A percentile compares a stretch with the other conserved stretches of the same genome.
Evolutionary conservation across 768 basidiomycete species (phyloP).

Genomic region (Sarcomyxa edulis): DNA sequence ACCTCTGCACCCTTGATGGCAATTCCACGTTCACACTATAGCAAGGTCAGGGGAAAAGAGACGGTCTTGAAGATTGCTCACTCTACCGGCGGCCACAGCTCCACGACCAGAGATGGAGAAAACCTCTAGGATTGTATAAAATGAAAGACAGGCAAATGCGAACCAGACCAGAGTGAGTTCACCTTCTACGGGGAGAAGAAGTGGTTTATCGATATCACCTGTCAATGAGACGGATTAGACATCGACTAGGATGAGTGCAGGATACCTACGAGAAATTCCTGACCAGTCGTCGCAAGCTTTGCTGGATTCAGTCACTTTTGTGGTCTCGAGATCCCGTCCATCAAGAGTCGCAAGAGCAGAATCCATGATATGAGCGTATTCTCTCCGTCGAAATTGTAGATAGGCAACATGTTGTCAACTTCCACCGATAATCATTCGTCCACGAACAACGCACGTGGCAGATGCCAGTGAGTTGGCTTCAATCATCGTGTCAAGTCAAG

Average conservation of each 20-base stretch:
- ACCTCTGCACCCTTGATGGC: slow-evolving; percentile 91
- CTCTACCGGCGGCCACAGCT: slow-evolving; percentile 93
- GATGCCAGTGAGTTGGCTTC: too few species aligned
- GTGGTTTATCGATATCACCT: slow-evolving; percentile 97
- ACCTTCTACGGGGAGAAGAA: slow-evolving; percentile 94
- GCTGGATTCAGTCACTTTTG: slow-evolving; percentile 79
- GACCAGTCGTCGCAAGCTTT: slow-evolving; percentile 91
- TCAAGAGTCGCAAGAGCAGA: slow-evolving; percentile 95
- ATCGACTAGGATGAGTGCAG: too few species aligned
- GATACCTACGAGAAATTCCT: slow-evolving; percentile 78
- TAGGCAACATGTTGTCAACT: too few species aligned
- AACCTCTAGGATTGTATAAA: too few species aligned
- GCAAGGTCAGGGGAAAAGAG: neutral
- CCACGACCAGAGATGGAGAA: slow-evolving; percentile 99
- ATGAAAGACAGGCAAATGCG: neutral
- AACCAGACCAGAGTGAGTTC: slow-evolving; percentile 8
- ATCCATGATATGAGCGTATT: slow-evolving; percentile 96
- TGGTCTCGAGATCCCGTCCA: slow-evolving; percentile 65
- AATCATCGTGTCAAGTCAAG: too few species aligned
- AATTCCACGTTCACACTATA: slow-evolving; percentile 85
- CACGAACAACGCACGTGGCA: too few species aligned
- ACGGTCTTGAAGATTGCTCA: too few species aligned
- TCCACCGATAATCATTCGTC: too few species aligned
- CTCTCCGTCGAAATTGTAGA: slow-evolving; percentile 96
- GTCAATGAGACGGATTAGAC: too few species aligned